A percentile compares a stretch with the other conserved stretches of the same genome.
Evolutionary conservation across 768 basidiomycete genomes (phyloP).

Genomic region (Tephrocybe sp.): DNA sequence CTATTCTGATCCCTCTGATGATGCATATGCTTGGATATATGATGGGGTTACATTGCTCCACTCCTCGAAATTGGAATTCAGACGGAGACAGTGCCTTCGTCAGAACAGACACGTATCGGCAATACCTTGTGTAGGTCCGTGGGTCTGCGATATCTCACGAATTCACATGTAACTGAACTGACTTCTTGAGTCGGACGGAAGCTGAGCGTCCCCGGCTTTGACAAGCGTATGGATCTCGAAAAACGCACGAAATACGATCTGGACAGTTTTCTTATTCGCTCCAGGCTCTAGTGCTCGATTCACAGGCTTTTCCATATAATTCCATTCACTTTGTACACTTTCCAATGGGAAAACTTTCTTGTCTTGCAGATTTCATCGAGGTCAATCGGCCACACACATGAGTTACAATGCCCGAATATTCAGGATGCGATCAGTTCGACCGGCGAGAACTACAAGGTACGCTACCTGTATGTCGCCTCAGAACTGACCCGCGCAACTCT

Average conservation of each 20-base stretch:
- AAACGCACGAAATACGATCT: not conserved
- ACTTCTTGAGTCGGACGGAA: not conserved
- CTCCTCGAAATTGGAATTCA: not conserved
- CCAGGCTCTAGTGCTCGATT: not conserved
- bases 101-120: not conserved
- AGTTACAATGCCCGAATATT: not conserved
- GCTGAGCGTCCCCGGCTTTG: not conserved
- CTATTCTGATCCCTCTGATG: not conserved
- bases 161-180: not conserved
- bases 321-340: not conserved
- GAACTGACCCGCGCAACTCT: conserved; percentile 10
- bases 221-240: not conserved
- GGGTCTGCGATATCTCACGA: not conserved
- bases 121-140: not conserved
- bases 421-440: conserved; percentile 6
- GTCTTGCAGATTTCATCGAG: too few relatives aligned
- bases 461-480: conserved; percentile 10
- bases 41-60: not conserved
- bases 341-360: not conserved
- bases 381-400: not conserved
- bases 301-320: not conserved
- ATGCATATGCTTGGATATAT: not conserved
- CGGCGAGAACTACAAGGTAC: conserved; percentile 14
- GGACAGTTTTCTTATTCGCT: too few relatives aligned
- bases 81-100: not conserved